These are phyloP conservation scores for Vitis rotundifolia DNA, from an alignment of 164 flowering plant genomes.

Conservation along the genomic window DNA sequence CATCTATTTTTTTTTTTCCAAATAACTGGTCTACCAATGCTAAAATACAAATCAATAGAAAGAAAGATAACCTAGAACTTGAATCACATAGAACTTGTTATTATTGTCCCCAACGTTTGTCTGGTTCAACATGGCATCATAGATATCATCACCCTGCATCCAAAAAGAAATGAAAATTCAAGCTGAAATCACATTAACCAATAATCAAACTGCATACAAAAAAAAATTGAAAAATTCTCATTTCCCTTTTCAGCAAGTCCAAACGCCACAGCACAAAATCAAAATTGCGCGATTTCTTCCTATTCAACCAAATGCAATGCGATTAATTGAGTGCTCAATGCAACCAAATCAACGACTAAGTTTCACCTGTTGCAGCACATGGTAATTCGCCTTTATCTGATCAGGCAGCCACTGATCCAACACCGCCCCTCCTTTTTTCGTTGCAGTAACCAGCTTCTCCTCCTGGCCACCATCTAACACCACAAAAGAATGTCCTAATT, in stretches of 20 bases:
- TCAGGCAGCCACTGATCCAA: constrained; percentile 88
- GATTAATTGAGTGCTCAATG: neutral
- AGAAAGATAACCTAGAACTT: constrained; percentile 33
- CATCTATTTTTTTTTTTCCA: neutral
- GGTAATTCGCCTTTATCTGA: constrained; percentile 65
- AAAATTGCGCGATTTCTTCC: neutral
- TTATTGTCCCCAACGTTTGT: constrained; percentile 46
- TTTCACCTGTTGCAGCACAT: constrained; percentile 65
- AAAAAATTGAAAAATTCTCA: neutral
- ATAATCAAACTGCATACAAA: neutral
- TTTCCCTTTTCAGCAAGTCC: too few relatives aligned
- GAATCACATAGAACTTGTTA: constrained; percentile 51
- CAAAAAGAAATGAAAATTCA: neutral
- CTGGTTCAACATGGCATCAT: constrained; percentile 54
- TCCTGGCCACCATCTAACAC: constrained; percentile 26
- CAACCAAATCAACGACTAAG: neutral
- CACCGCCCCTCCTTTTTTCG: constrained; percentile 77
- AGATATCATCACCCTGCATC: constrained; percentile 41
- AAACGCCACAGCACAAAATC: neutral
- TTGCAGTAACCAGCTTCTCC: constrained; percentile 39
- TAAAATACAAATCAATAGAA: neutral
- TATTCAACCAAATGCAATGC: neutral
- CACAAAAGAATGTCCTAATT: neutral
- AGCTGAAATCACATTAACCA: neutral
- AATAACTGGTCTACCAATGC: neutral